Conservation (phyloP, 1,139 yeast species). For the Candida sanyaensis region DNA sequence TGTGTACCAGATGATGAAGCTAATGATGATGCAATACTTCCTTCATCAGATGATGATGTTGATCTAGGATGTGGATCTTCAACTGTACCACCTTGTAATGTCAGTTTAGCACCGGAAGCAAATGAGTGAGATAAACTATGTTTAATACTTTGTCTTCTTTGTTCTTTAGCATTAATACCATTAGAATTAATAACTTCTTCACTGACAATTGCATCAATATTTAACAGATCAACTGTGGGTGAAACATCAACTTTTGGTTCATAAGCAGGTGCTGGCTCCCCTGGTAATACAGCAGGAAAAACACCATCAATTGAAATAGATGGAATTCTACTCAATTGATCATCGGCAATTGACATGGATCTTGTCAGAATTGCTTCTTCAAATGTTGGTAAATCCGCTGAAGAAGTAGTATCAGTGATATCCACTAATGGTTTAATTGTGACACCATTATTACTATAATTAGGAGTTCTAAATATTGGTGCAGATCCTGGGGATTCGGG, state of each 20-base stretch:
- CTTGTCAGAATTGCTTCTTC: conserved; percentile 53
- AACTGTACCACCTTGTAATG: not conserved
- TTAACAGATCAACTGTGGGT: conserved; percentile 9
- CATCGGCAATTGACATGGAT: conserved; percentile 38
- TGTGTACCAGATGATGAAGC: not conserved
- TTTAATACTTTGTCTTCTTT: conserved; percentile 6
- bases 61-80: not conserved
- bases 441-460: conserved; percentile 38
- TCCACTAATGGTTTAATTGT: conserved; percentile 34
- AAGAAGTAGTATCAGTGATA: conserved; percentile 10
- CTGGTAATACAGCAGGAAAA: conserved; percentile 15
- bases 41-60: conserved; percentile 4
- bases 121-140: conserved; percentile 13
- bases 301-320: conserved; percentile 21
- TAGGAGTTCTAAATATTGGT: conserved; percentile 35
- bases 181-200: conserved; percentile 1
- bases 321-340: conserved; percentile 35
- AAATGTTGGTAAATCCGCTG: conserved; percentile 53
- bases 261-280: conserved; percentile 40
- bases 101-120: conserved; percentile 1
- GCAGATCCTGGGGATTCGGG: conserved; percentile 9
- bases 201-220: conserved; percentile 27
- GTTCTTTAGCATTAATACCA: not conserved
- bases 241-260: conserved; percentile 16
- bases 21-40: conserved; percentile 5